These are phyloP conservation scores for Fusarium sororula DNA, from an alignment of 2,329 filamentous ascomycete species.

Conservation along the genomic window DNA sequence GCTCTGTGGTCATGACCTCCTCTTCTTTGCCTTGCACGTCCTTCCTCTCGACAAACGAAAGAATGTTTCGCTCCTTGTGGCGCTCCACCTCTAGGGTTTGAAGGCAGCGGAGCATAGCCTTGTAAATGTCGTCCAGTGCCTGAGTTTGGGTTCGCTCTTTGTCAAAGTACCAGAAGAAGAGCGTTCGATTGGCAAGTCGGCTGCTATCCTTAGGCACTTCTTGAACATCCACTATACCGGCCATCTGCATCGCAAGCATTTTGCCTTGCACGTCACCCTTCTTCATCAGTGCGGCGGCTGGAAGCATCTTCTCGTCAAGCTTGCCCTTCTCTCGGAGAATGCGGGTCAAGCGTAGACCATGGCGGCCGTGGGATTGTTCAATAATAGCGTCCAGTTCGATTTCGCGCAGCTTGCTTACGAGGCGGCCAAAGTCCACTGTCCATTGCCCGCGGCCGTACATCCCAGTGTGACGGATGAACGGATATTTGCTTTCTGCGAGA, in stretches of 20 bases:
- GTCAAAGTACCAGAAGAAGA: conserved; percentile 95
- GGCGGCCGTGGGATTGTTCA: conserved; percentile 76
- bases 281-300: conserved; percentile 81
- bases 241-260: conserved; percentile 85
- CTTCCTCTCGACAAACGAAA: conserved; percentile 83
- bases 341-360: conserved; percentile 83
- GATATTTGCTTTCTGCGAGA: conserved; percentile 73
- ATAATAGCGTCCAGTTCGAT: conserved; percentile 85
- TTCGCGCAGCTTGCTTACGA: conserved; percentile 77
- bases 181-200: conserved; percentile 81
- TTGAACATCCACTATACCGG: conserved; percentile 88
- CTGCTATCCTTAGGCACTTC: conserved; percentile 91
- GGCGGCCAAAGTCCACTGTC: conserved; percentile 81
- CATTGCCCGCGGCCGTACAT: conserved; percentile 74
- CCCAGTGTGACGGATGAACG: conserved; percentile 75
- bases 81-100: conserved; percentile 83
- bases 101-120: conserved; percentile 85
- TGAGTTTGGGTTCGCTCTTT: conserved; percentile 73
- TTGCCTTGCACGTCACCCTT: conserved; percentile 86
- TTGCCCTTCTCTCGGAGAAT: conserved; percentile 89
- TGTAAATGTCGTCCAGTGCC: conserved; percentile 84
- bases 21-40: conserved; percentile 88
- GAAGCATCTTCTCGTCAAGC: conserved; percentile 91
- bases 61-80: conserved; percentile 73
- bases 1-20: conserved; percentile 77